Evolutionary conservation across 2,329 filamentous ascomycete genomes (phyloP).

Genomic region (Cercospora canescens): DNA sequence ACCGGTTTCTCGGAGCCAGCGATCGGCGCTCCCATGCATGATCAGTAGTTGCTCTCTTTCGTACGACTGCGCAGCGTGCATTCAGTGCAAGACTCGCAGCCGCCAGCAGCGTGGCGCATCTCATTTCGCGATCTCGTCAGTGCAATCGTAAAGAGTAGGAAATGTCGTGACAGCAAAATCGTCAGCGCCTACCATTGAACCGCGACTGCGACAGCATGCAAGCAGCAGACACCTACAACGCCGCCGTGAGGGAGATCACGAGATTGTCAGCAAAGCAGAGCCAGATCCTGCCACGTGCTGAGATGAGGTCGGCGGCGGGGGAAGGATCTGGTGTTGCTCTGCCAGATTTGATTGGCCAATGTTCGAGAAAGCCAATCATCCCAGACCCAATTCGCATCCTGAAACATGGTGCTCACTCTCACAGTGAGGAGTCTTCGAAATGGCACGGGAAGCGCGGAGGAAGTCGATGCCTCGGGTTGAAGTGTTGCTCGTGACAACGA

Average conservation of each 20-base stretch:
- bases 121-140: background rate
- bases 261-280: background rate
- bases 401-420: too few species aligned
- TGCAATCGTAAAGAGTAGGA: background rate
- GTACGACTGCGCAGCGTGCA: constrained; percentile 9
- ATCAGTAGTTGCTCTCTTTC: constrained; percentile 10
- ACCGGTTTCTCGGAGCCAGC: constrained; percentile 18
- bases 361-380: background rate
- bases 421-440: too few species aligned
- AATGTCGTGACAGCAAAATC: background rate
- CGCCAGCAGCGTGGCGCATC: background rate
- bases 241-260: background rate
- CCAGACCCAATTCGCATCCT: too few species aligned
- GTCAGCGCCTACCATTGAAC: background rate
- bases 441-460: too few species aligned
- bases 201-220: background rate
- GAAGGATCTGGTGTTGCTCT: background rate
- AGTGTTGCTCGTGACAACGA: too few species aligned
- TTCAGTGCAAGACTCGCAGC: background rate
- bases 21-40: constrained; percentile 19
- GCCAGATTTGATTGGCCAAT: background rate
- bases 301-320: constrained; percentile 1
- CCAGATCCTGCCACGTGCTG: background rate
- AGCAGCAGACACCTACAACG: background rate
- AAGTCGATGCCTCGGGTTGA: too few species aligned